Base-by-base conservation (phyloP, 2,329 filamentous ascomycete species). In the Ophiostoma ulmi region DNA sequence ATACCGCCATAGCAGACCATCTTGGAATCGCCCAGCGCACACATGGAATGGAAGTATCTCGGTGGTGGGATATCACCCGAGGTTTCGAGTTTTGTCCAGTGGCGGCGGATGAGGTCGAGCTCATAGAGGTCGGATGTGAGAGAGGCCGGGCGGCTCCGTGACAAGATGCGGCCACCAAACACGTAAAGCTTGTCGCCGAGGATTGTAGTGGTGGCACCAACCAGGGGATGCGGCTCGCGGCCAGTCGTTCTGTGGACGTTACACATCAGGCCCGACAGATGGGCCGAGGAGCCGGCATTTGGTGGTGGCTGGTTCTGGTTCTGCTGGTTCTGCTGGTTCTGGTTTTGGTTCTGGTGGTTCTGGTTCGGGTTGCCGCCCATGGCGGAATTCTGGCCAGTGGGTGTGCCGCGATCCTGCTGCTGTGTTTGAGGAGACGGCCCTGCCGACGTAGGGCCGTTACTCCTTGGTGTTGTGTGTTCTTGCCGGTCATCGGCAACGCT, bases 1-100 rank as follows among this genome's bases (percentile, higher is more conserved):
- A 99, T 99, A 75, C 95, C 95, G 71, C 95, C 95, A 79, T 98
- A 99, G 80, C 94, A 98, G 3, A 99, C 94, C 79, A 99, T 85
- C 80, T 98, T 99, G 2, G 93, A 94, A 78, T 98, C 95, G 31
- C 95, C 95, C 1, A 99, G 82, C 1, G 92, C 87, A 78, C 95
- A 99, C 79, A 98, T 91, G 74, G 93, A 98, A 82, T 99, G 95
- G 75, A 99, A 99, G 79, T 99, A 99, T 73, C 95, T 88, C 10
- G 95, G 93, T 1, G 93, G 91, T 1, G 95, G 95, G 52, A 96
- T 83, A 76, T 98, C 93, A 64, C 95, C 95, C 38, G 84, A 86
- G 0, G 92, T 89, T 69, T 97, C 92, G 35, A 98, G 79, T 78
- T 94, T 97, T 14, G 90, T 93, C 95, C 95, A 99, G 80, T 98